Evolutionary conservation across 1,284 basidiomycete species (phyloP), one percentile per base, ranked within the genome.

Genomic region (Boletellus deceptivus): DNA sequence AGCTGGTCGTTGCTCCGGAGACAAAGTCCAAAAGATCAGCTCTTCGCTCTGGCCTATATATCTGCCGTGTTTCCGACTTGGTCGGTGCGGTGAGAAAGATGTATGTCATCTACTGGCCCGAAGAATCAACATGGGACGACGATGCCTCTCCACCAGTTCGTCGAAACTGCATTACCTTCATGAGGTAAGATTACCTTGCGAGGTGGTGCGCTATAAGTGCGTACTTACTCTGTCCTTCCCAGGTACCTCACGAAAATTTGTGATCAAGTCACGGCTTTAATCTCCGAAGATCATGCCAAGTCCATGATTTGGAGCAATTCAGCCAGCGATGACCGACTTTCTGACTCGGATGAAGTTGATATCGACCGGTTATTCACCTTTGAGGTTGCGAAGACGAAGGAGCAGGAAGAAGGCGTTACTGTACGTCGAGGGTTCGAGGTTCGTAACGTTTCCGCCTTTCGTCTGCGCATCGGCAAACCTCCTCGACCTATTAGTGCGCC

Each of bases 31-130:
- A 59, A 13, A 55, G 52, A 17, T 69, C 72, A 1, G 49, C 42
- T 14, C 64, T 83, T 14, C 72, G 75, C 1, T 77, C 82, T 22
- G 82, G 81, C 7, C 57, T 83, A 3, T 83, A 83, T 49, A 54
- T 78, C 22, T 64, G 68, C 40, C 59, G 60, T 7, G 27, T 58
- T 8, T 36, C 52, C 7, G 31, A 39, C 7, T 24, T 49, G 6
- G 20, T 56, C 34, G 31, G 49, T 10, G 33, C 22, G 6, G 38
- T 43, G 3, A 58, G 69, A 31, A 59, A 63, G 24, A 52, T 77
- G 2, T 79, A 74, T 57, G 72, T 79, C 14, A 60, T 83, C 6
- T 84, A 80, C 53, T 85, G 83, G 83, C 82, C 83, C 0, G 79
- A 84, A 59, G 74, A 79, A 16, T 70, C 70, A 0, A 84, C 83